Evolutionary conservation across 2,329 filamentous ascomycete genomes (phyloP).

Genomic region (Sclerotinia sclerotiorum): DNA sequence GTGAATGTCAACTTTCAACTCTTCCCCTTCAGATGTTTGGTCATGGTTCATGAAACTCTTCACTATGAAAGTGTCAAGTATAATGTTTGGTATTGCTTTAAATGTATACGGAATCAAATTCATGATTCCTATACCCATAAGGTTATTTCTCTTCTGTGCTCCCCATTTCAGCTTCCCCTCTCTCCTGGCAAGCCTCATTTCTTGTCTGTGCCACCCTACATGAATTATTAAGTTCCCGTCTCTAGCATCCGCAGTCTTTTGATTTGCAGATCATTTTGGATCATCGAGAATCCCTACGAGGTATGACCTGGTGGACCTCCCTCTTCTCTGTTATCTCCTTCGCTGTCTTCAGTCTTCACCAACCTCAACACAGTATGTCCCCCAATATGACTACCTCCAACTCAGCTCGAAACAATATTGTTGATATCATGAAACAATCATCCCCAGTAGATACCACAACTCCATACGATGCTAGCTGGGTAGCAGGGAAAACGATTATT

Average conservation of each 20-base stretch:
- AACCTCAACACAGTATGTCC: background rate
- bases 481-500: slow-evolving; percentile 57
- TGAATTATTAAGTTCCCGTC: background rate
- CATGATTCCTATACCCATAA: background rate
- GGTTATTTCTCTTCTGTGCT: background rate
- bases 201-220: background rate
- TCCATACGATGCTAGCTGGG: slow-evolving; percentile 47
- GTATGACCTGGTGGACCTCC: too few relatives aligned
- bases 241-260: background rate
- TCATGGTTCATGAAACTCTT: background rate
- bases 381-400: slow-evolving; percentile 4
- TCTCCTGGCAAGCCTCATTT: background rate
- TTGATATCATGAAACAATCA: slow-evolving; percentile 33
- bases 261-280: background rate
- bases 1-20: background rate
- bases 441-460: slow-evolving; percentile 47
- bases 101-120: background rate
- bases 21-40: background rate
- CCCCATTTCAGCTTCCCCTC: background rate
- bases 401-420: slow-evolving; percentile 27
- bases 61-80: background rate
- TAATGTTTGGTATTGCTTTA: background rate
- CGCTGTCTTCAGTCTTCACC: background rate
- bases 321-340: background rate
- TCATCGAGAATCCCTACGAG: background rate